These are phyloP conservation scores for Solanum hybrid DNA, from an alignment of 305 asterid genomes.

Conservation along the genomic window DNA sequence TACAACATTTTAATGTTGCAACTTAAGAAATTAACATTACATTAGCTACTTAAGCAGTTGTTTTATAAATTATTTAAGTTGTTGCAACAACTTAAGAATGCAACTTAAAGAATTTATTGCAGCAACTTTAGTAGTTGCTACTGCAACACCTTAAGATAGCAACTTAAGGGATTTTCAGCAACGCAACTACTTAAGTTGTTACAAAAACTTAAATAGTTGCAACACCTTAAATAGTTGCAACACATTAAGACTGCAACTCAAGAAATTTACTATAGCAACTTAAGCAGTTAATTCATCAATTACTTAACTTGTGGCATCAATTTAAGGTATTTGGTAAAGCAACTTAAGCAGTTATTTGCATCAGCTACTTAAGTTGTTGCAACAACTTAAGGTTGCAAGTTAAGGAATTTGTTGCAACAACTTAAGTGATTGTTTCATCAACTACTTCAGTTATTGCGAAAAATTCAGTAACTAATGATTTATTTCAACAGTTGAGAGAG, in stretches of 20 bases:
- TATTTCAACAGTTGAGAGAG: background rate
- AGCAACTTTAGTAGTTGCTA: background rate
- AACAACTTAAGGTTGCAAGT: background rate
- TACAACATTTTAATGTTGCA: background rate
- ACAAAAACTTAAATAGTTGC: too few species aligned
- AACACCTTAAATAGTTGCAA: background rate
- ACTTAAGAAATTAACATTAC: background rate
- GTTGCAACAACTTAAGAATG: background rate
- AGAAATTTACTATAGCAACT: background rate
- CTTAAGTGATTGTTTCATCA: too few species aligned
- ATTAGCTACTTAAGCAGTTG: background rate
- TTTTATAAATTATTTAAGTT: too few species aligned
- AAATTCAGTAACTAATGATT: background rate
- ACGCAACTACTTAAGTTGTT: background rate
- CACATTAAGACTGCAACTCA: background rate
- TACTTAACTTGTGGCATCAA: background rate
- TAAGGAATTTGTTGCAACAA: background rate
- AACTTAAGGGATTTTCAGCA: background rate
- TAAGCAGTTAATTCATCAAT: background rate
- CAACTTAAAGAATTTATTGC: background rate
- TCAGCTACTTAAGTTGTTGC: background rate
- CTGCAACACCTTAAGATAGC: background rate
- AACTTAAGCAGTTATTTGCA: background rate
- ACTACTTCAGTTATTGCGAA: background rate
- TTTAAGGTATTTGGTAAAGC: background rate